These are phyloP conservation scores for Fusarium ramigenum DNA, from an alignment of 2,329 filamentous ascomycete species.

Conservation along the genomic window DNA sequence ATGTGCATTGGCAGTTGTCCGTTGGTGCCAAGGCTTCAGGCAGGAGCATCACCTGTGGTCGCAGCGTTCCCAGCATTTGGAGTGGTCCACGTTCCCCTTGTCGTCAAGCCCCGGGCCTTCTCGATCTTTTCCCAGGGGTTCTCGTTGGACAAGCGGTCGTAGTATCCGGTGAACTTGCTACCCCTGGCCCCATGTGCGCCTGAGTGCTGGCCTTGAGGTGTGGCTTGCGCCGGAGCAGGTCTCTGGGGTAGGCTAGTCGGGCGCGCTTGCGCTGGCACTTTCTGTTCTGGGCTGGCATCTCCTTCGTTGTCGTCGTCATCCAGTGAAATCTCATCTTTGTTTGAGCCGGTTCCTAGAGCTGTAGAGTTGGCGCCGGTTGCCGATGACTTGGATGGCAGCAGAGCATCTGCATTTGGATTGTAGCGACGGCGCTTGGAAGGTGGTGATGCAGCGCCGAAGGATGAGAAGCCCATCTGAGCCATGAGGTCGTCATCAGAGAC, in stretches of 20 bases:
- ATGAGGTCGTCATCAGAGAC: constrained; percentile 58
- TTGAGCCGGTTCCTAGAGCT: constrained; percentile 46
- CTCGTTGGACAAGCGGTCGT: constrained; percentile 73
- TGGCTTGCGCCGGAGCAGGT: constrained; percentile 32
- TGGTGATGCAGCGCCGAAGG: constrained; percentile 68
- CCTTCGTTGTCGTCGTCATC: constrained; percentile 43
- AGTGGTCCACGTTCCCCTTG: constrained; percentile 57
- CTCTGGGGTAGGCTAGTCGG: constrained; percentile 48
- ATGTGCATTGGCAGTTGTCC: background rate
- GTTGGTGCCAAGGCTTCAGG: constrained; percentile 13
- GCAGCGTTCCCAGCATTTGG: constrained; percentile 6
- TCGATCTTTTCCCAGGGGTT: constrained; percentile 76
- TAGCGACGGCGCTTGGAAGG: constrained; percentile 74
- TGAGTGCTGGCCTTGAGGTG: constrained; percentile 23
- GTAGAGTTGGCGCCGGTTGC: constrained; percentile 50
- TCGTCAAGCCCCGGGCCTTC: constrained; percentile 53
- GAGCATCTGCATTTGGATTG: constrained; percentile 63
- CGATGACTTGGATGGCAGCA: constrained; percentile 43
- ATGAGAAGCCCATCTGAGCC: constrained; percentile 76
- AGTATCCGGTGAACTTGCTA: constrained; percentile 73
- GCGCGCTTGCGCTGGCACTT: constrained; percentile 43
- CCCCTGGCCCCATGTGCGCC: constrained; percentile 25
- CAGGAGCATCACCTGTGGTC: constrained; percentile 3
- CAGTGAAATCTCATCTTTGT: constrained; percentile 58
- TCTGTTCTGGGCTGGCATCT: constrained; percentile 25